Percentiles rank a stretch among this genome's conserved stretches.
phyloP scores from a whole-genome alignment of 805 yeast genomes.

The Candida piceae region DNA sequence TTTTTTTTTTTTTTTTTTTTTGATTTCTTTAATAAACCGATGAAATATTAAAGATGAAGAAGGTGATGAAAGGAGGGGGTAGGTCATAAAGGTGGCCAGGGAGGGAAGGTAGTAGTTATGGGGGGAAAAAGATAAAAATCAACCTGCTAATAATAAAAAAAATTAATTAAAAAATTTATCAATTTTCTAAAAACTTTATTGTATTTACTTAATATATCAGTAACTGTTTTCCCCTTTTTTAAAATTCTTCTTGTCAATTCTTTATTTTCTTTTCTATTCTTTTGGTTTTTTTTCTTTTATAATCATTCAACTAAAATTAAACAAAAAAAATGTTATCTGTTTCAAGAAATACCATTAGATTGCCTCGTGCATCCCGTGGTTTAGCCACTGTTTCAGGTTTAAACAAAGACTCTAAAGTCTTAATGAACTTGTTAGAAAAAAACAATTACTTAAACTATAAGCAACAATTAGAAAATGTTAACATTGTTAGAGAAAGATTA shows the following conservation, averaged over 20 bases:
- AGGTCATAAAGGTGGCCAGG: no score
- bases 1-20: no score
- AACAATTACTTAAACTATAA: slow-evolving; percentile 88
- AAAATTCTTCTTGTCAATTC: slow-evolving; percentile 8
- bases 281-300: not conserved
- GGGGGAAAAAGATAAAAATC: slow-evolving; percentile 3
- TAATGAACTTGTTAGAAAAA: slow-evolving; percentile 58
- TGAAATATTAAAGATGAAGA: not conserved
- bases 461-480: slow-evolving; percentile 81
- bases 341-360: slow-evolving; percentile 24
- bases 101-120: no score
- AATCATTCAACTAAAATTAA: not conserved
- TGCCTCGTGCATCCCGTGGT: slow-evolving; percentile 35
- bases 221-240: slow-evolving; percentile 15
- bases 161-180: no score
- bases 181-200: no score
- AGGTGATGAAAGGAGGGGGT: no score
- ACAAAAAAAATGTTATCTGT: slow-evolving; percentile 25
- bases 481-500: slow-evolving; percentile 69
- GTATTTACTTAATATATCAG: slow-evolving; percentile 1
- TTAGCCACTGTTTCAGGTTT: slow-evolving; percentile 47
- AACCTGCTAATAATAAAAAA: slow-evolving; percentile 4
- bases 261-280: not conserved
- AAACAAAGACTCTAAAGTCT: slow-evolving; percentile 51
- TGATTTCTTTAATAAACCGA: no score